These are phyloP conservation scores for Camellia oleifera DNA, from an alignment of 179 eudicot genomes.

Conservation along the genomic window DNA sequence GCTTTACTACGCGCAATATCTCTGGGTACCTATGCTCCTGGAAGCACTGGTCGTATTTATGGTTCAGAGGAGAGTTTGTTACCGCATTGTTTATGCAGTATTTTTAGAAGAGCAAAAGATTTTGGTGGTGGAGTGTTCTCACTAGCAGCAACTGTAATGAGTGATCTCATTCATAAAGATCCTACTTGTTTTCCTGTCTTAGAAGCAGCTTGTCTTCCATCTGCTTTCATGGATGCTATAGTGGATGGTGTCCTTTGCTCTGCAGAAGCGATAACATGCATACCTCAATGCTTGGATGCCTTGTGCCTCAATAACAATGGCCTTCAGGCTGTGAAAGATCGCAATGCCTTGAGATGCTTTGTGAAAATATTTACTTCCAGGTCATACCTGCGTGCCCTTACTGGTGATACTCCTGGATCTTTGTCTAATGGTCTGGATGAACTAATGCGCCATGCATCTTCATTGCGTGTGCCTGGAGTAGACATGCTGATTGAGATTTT, in stretches of 20 bases:
- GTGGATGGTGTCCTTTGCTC: slow-evolving; percentile 89
- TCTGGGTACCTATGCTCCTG: slow-evolving; percentile 97
- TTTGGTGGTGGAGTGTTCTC: slow-evolving; percentile 99
- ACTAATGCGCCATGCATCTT: slow-evolving; percentile 90
- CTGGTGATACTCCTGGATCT: slow-evolving; percentile 83
- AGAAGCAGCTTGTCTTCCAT: slow-evolving; percentile 89
- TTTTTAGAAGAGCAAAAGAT: slow-evolving; percentile 88
- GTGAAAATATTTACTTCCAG: slow-evolving; percentile 92
- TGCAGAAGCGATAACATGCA: slow-evolving; percentile 91
- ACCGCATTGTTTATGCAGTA: slow-evolving; percentile 83
- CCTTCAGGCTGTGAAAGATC: slow-evolving; percentile 91
- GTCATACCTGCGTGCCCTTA: slow-evolving; percentile 73
- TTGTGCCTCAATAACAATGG: slow-evolving; percentile 89
- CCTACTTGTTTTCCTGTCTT: slow-evolving; percentile 84
- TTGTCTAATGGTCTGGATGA: slow-evolving; percentile 97
- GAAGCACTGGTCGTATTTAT: slow-evolving; percentile 74
- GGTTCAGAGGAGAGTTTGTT: slow-evolving; percentile 90
- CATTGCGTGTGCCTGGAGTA: slow-evolving; percentile 88
- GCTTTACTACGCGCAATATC: slow-evolving; percentile 95
- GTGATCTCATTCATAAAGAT: slow-evolving; percentile 96
- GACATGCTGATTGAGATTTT: slow-evolving; percentile 93
- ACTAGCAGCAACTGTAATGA: slow-evolving; percentile 93
- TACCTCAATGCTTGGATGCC: slow-evolving; percentile 98
- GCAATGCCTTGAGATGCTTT: slow-evolving; percentile 90
- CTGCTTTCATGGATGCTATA: slow-evolving; percentile 89